Evolutionary conservation across 768 basidiomycete species (phyloP).

Genomic region (Serendipita sp.): DNA sequence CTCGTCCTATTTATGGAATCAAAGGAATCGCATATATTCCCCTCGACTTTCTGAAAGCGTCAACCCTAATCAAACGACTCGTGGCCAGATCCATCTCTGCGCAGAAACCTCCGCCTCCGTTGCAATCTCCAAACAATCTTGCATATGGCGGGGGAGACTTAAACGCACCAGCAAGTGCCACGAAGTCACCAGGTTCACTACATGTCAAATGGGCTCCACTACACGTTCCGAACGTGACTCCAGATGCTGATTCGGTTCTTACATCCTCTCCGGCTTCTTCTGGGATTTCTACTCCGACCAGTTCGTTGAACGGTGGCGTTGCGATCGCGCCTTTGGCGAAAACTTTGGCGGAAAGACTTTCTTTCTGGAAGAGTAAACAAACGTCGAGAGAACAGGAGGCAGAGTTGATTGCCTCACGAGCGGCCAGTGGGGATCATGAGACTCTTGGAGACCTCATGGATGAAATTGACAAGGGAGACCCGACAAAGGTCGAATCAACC

Average conservation of each 20-base stretch:
- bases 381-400: constrained; percentile 10
- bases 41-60: constrained; percentile 48
- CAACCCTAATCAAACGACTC: constrained; percentile 34
- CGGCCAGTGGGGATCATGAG: constrained; percentile 25
- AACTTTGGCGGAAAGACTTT: constrained; percentile 46
- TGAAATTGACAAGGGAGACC: constrained; percentile 14
- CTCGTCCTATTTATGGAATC: constrained; percentile 47
- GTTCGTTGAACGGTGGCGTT: background rate
- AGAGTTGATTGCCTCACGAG: constrained; percentile 8
- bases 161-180: background rate
- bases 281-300: constrained; percentile 1
- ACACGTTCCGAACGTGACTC: background rate
- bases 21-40: constrained; percentile 60
- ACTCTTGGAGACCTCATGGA: constrained; percentile 27
- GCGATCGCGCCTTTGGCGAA: constrained; percentile 29
- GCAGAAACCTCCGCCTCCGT: background rate
- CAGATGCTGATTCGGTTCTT: background rate
- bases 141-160: background rate
- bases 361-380: constrained; percentile 61
- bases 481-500: constrained; percentile 26
- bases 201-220: background rate
- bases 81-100: background rate
- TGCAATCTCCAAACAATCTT: background rate
- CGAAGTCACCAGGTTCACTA: background rate
- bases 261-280: background rate